Evolutionary conservation across 1,284 basidiomycete genomes (phyloP), one percentile per base, ranked within the genome.

Genomic region (Volvariella surrecta): DNA sequence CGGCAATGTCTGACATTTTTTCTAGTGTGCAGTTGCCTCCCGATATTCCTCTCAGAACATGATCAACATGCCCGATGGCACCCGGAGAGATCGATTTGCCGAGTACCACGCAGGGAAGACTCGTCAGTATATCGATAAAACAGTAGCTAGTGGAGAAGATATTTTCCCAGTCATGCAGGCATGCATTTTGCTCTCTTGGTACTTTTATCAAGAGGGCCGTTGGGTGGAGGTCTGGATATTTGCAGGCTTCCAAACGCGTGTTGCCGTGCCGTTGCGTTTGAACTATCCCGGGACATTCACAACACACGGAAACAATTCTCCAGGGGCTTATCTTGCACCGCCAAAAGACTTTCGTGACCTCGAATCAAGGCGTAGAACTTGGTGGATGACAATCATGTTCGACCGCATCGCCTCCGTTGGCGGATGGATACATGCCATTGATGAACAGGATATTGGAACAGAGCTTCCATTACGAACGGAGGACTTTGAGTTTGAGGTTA

Each of bases 201-300:
- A 86, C 62, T 86, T 88, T 51, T 91, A 90, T 58, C 82, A 87
- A 48, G 83, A 89, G 58, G 89, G 87, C 2, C 74, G 87, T 44
- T 89, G 87, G 84, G 86, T 89, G 9, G 88, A 91, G 61, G 82
- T 91, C 3, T 92, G 88, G 88, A 83, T 89, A 35, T 86, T 86
- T 60, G 83, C 85, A 21, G 86, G 79, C 4, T 87, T 90, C 53
- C 83, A 88, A 54, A 86, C 82, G n/a, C 72, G 88, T 10, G 82
- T 88, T n/a, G 80, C 84, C 18, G 72, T 89, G 11, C 89, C 89
- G 2, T 68, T 91, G 21, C 79, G 86, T 22, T 61, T 89, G 32
- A 89, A 89, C 56, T 86, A 86, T 57, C 86, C 84, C 2, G 85
- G 85, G 18, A 88, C 86, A 22, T 87, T 82, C 53, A 79, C 80